Conservation (phyloP, 805 yeast genomes). For the Saturnispora ahearnii region DNA sequence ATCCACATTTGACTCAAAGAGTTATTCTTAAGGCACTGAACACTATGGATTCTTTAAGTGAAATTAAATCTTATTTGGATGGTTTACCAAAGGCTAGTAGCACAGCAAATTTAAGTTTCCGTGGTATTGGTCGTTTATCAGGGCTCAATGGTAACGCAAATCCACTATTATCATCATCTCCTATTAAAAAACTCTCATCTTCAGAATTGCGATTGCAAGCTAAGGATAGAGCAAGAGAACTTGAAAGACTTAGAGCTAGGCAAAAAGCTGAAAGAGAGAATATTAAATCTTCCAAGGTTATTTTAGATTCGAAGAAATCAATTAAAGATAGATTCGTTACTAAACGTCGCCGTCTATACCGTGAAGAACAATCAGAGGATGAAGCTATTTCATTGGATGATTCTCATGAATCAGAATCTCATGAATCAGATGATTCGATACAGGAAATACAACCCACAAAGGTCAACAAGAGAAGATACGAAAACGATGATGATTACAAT, state of each 20-base stretch:
- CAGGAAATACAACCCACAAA: slow-evolving; percentile 6
- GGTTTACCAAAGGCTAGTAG: slow-evolving; percentile 14
- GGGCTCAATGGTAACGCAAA: not conserved
- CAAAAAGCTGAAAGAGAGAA: slow-evolving; percentile 15
- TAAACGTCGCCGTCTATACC: not conserved
- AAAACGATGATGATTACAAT: slow-evolving; percentile 38
- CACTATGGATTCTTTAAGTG: slow-evolving; percentile 25
- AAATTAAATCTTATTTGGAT: slow-evolving; percentile 23
- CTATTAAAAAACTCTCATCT: slow-evolving; percentile 12
- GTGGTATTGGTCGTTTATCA: not conserved
- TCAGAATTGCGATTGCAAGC: slow-evolving; percentile 6
- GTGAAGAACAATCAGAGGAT: slow-evolving; percentile 11
- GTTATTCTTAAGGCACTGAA: slow-evolving; percentile 27
- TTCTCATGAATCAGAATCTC: slow-evolving; percentile 5
- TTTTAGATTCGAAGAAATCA: slow-evolving; percentile 12
- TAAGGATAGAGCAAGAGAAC: not conserved
- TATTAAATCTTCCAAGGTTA: slow-evolving; percentile 24
- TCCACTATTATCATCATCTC: slow-evolving; percentile 12
- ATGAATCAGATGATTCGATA: slow-evolving; percentile 8
- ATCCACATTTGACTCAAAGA: slow-evolving; percentile 24
- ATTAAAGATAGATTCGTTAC: slow-evolving; percentile 20
- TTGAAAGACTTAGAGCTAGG: slow-evolving; percentile 7
- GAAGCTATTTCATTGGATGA: slow-evolving; percentile 3
- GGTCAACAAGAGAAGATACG: slow-evolving; percentile 30
- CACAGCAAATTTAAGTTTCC: not conserved